These are phyloP conservation scores for Graphilbum sp. DNA, from an alignment of 2,329 filamentous ascomycete species.

Conservation along the genomic window DNA sequence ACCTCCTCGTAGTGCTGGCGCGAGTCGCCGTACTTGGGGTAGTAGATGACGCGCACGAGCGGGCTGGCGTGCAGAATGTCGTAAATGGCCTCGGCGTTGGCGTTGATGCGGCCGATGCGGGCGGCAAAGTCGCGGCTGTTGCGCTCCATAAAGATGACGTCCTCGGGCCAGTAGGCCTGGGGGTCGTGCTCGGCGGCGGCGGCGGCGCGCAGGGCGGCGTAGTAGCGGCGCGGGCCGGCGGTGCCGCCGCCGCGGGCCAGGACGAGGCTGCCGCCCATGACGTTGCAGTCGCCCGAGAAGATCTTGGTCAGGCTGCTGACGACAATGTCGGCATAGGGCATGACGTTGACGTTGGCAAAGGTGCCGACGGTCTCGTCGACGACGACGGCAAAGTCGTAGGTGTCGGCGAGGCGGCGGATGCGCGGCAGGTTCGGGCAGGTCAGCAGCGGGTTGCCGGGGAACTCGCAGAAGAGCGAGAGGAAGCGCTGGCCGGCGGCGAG, in stretches of 20 bases:
- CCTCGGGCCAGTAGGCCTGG: slow-evolving; percentile 88
- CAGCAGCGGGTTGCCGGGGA: slow-evolving; percentile 82
- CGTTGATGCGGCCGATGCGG: slow-evolving; percentile 70
- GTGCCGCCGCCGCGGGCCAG: slow-evolving; percentile 29
- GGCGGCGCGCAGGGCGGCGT: slow-evolving; percentile 48
- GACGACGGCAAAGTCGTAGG: slow-evolving; percentile 76
- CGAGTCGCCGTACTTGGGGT: slow-evolving; percentile 58
- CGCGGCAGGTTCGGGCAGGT: slow-evolving; percentile 68
- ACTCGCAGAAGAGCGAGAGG: slow-evolving; percentile 82
- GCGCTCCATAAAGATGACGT: slow-evolving; percentile 85
- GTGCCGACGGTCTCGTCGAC: slow-evolving; percentile 95
- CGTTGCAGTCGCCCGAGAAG: slow-evolving; percentile 93
- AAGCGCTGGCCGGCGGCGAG: slow-evolving; percentile 59
- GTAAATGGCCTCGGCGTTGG: slow-evolving; percentile 71
- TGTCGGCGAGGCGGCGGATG: slow-evolving; percentile 65
- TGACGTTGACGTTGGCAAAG: slow-evolving; percentile 86
- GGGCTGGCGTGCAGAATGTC: slow-evolving; percentile 46
- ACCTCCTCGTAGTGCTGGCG: slow-evolving; percentile 51
- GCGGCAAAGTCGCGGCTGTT: slow-evolving; percentile 86
- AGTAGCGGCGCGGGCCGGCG: slow-evolving; percentile 38
- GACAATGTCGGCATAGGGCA: slow-evolving; percentile 77
- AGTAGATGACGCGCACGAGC: slow-evolving; percentile 63
- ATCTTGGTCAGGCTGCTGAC: slow-evolving; percentile 94
- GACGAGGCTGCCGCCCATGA: slow-evolving; percentile 76
- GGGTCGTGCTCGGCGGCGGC: slow-evolving; percentile 50